These are phyloP conservation scores for Aphanocladium album DNA, from an alignment of 2,329 filamentous ascomycete species.

Conservation along the genomic window DNA sequence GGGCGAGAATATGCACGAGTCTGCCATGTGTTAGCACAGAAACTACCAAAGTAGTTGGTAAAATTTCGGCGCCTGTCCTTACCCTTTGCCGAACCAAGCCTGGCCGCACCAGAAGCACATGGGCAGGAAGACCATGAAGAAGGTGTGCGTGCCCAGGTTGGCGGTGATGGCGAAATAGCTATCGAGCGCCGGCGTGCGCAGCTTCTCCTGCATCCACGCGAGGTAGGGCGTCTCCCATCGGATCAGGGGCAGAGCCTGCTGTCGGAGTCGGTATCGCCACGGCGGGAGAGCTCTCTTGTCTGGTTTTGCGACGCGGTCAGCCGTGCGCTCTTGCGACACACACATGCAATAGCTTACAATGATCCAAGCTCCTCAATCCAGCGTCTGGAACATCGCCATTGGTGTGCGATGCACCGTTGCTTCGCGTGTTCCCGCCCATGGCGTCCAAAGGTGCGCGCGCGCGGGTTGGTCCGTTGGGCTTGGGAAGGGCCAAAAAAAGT, in stretches of 20 bases:
- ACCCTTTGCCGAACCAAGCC: conserved; percentile 80
- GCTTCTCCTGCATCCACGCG: conserved; percentile 72
- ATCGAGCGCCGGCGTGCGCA: conserved; percentile 81
- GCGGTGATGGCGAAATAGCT: conserved; percentile 96
- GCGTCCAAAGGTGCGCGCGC: too few relatives aligned
- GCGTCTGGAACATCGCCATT: conserved; percentile 51
- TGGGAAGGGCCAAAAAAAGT: too few relatives aligned
- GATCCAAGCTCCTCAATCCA: conserved; percentile 73
- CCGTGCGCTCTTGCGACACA: background rate
- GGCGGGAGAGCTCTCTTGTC: conserved; percentile 75
- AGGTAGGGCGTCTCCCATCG: conserved; percentile 95
- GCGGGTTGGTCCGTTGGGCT: too few relatives aligned
- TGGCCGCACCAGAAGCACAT: conserved; percentile 97
- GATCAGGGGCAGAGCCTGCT: conserved; percentile 76
- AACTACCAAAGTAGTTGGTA: background rate
- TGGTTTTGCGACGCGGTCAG: conserved; percentile 31
- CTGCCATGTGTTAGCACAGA: conserved; percentile 28
- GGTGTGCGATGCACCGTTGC: conserved; percentile 28
- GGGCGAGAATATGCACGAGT: conserved; percentile 69
- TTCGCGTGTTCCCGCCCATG: conserved; percentile 30
- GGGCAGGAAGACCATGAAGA: conserved; percentile 94
- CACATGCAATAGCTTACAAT: conserved; percentile 51
- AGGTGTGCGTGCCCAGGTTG: conserved; percentile 95
- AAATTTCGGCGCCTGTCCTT: too few relatives aligned
- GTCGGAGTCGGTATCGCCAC: conserved; percentile 86